phyloP scores from a whole-genome alignment of 176 grass and related monocot species.

The Urochloa ruziziensis region DNA sequence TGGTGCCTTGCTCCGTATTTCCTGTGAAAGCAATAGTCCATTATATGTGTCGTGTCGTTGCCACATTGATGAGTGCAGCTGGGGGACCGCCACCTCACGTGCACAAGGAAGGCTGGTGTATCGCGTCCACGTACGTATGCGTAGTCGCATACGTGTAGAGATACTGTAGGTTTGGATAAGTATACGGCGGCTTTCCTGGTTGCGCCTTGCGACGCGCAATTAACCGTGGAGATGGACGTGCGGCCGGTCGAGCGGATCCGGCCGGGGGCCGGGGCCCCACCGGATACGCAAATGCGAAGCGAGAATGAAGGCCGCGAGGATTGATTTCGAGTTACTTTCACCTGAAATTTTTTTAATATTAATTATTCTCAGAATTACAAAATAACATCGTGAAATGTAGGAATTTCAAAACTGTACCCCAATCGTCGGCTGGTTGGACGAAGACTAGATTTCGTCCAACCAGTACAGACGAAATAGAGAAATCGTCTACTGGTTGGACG shows the following conservation, averaged over 20 bases:
- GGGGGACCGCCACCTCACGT: neutral
- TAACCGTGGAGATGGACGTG: neutral
- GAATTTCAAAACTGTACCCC: too few species aligned
- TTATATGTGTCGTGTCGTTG: neutral
- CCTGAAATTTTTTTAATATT: too few species aligned
- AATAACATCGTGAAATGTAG: too few species aligned
- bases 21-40: conserved; percentile 6
- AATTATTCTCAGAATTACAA: too few species aligned
- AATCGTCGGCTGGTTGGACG: too few species aligned
- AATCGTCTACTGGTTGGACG: too few species aligned
- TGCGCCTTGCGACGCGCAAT: neutral
- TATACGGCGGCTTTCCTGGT: neutral
- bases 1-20: conserved; percentile 2
- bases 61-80: neutral
- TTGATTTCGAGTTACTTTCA: too few species aligned
- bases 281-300: too few species aligned
- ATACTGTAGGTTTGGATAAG: neutral
- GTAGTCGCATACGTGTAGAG: too few species aligned
- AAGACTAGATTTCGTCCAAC: too few species aligned
- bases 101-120: neutral
- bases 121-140: neutral
- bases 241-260: neutral
- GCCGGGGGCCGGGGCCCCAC: neutral
- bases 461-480: too few species aligned
- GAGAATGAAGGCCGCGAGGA: too few species aligned